Evolutionary conservation across 164 flowering plant genomes (phyloP).

Genomic region (Echeveria elegans): DNA sequence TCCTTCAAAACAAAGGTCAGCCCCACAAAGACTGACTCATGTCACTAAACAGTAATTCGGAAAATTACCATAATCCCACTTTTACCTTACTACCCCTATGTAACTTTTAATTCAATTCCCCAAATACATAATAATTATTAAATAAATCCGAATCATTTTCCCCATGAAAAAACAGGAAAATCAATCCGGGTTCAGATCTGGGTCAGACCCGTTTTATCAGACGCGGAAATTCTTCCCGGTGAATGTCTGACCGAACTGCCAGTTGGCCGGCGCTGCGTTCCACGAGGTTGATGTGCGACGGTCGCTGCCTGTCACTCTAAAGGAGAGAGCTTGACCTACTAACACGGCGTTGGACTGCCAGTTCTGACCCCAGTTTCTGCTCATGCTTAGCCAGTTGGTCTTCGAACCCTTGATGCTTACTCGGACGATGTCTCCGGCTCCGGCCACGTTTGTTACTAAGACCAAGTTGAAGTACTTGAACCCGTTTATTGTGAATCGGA

Average conservation of each 20-base stretch:
- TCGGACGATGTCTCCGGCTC: constrained; percentile 32
- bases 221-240: constrained; percentile 54
- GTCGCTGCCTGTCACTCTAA: constrained; percentile 46
- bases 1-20: not conserved
- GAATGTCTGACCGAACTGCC: constrained; percentile 66
- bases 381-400: constrained; percentile 31
- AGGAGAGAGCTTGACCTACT: constrained; percentile 56
- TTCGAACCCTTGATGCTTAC: constrained; percentile 28
- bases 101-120: too few species aligned
- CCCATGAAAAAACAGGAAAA: not conserved
- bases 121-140: too few species aligned
- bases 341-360: constrained; percentile 56
- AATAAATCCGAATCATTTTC: too few species aligned
- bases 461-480: constrained; percentile 37
- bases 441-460: constrained; percentile 34
- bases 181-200: not conserved
- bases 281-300: constrained; percentile 49
- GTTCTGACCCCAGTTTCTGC: constrained; percentile 49
- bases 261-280: constrained; percentile 43
- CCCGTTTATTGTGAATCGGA: constrained; percentile 36
- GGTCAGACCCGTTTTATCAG: constrained; percentile 8
- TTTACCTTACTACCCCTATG: not conserved
- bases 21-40: not conserved
- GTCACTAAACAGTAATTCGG: not conserved
- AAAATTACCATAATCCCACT: not conserved